phyloP scores from a whole-genome alignment of 495 filamentous ascomycete species.

The Talaromyces trachyspermus region DNA sequence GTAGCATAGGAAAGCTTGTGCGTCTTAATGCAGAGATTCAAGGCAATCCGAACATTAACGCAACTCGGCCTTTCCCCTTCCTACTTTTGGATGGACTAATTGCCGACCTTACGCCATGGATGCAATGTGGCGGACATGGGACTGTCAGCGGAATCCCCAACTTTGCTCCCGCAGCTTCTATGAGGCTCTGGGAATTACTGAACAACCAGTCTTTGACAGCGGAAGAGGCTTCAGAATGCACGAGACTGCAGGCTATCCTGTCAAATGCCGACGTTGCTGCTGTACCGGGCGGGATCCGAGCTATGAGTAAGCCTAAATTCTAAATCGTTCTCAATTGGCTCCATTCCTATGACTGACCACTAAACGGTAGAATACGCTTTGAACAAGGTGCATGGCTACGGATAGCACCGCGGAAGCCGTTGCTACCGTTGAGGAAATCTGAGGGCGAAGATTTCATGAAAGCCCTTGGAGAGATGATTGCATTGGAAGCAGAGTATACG shows the following conservation, averaged over 20 bases:
- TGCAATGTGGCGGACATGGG: constrained; percentile 18
- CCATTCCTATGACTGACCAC: background rate
- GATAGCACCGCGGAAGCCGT: constrained; percentile 14
- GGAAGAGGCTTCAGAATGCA: constrained; percentile 9
- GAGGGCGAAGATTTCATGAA: constrained; percentile 15
- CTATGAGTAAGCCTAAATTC: constrained; percentile 13
- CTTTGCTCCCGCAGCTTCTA: constrained; percentile 17
- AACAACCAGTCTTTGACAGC: constrained; percentile 9
- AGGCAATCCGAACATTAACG: constrained; percentile 9
- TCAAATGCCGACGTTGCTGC: constrained; percentile 15
- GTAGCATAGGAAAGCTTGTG: constrained; percentile 14
- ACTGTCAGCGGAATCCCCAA: constrained; percentile 19
- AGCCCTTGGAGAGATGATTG: background rate
- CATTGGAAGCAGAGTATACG: background rate
- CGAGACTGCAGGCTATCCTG: constrained; percentile 12
- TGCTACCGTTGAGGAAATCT: constrained; percentile 12
- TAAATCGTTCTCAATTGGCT: background rate
- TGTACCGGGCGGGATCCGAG: constrained; percentile 17
- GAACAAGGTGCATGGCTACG: constrained; percentile 18
- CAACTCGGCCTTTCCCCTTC: constrained; percentile 12
- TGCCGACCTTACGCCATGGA: constrained; percentile 17
- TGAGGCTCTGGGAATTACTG: constrained; percentile 16
- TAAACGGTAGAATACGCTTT: constrained; percentile 14
- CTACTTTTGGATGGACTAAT: constrained; percentile 16
- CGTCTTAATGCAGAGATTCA: constrained; percentile 12